Base-by-base conservation (phyloP, 768 basidiomycete species). In the Artomyces pyxidatus region DNA sequence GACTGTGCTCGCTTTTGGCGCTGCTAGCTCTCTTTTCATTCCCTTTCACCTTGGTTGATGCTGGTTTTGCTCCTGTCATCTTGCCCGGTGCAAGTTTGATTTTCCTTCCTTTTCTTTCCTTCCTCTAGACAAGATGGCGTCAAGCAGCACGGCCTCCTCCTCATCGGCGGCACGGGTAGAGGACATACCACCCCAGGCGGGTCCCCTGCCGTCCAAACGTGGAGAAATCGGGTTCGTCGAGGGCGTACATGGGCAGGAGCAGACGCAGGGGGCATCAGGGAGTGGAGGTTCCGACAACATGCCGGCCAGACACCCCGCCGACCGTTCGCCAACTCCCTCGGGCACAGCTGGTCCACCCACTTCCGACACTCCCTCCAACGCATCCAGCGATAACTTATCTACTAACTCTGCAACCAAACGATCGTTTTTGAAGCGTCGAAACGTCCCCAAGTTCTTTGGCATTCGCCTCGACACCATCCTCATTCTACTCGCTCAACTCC, bases 191-290 rank as follows among this genome's bases (percentile, higher is more conserved):
- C 68, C 65, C 47, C 70, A 83, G 69, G 80, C 81, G 58, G 80
- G 70, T 37, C 81, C 82, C 47, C 65, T 83, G 59, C 83, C 83
- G 45, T 61, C 59, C 38, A 85, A 84, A 62, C 70, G 74, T 17
- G 84, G 82, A 23, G 83, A 85, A 59, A 78, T 86, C 45, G 83
- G 83, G 19, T 86, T 69, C 58, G 51, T 68, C 25, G 80, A 79
- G 46, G 69, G 64, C 10, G 45, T 68, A 17, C 68, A 69, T 47
- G 62, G 55, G 28, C 47, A 28, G 53, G 57, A 49, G 50, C 52
- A 44, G 39, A 32, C 45, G 52, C 19, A 37, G 51, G 19, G 26
- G 56, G 51, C 3, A 58, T 51, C 30, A 53, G 49, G 28, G 46
- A 27, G 48, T 50, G 47, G 27, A 17, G 37, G 27, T 16, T 23